Conservation (phyloP, 106 monocot species). For the Hemerocallis citrina region DNA sequence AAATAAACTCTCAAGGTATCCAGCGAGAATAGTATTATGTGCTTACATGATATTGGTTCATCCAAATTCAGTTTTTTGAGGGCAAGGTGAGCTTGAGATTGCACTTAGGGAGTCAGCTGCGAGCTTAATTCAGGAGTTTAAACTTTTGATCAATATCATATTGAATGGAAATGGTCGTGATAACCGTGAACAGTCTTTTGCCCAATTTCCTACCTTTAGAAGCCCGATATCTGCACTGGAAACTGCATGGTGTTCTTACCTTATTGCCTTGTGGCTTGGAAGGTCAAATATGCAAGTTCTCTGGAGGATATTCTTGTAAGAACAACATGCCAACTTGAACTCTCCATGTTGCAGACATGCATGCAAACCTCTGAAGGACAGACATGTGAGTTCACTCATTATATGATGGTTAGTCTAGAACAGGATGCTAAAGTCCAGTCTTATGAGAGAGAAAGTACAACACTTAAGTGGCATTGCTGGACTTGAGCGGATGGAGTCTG, state of each 20-base stretch:
- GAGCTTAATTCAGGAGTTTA: slow-evolving; percentile 66
- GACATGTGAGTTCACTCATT: slow-evolving; percentile 55
- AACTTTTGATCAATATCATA: slow-evolving; percentile 59
- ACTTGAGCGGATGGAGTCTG: slow-evolving; percentile 79
- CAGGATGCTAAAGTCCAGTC: slow-evolving; percentile 84
- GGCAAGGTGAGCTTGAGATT: slow-evolving; percentile 56
- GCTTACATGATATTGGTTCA: slow-evolving; percentile 97
- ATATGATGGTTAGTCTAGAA: slow-evolving; percentile 79
- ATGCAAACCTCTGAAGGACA: slow-evolving; percentile 62
- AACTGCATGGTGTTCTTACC: slow-evolving; percentile 75
- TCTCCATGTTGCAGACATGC: slow-evolving; percentile 97
- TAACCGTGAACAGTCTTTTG: neutral
- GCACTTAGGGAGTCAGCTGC: slow-evolving; percentile 52
- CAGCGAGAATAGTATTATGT: slow-evolving; percentile 79
- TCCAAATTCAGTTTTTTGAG: slow-evolving; percentile 92
- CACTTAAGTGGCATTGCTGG: slow-evolving; percentile 80
- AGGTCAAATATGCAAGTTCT: slow-evolving; percentile 84
- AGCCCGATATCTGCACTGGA: slow-evolving; percentile 69
- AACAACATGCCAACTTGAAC: slow-evolving; percentile 91
- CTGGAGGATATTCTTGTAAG: slow-evolving; percentile 94
- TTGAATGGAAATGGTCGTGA: slow-evolving; percentile 27
- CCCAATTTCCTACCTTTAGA: slow-evolving; percentile 34
- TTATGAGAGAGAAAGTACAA: slow-evolving; percentile 70
- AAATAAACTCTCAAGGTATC: slow-evolving; percentile 59
- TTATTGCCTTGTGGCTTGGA: slow-evolving; percentile 95